Evolutionary conservation across 805 yeast genomes (phyloP).

Genomic region (Myxozyma udenii): DNA sequence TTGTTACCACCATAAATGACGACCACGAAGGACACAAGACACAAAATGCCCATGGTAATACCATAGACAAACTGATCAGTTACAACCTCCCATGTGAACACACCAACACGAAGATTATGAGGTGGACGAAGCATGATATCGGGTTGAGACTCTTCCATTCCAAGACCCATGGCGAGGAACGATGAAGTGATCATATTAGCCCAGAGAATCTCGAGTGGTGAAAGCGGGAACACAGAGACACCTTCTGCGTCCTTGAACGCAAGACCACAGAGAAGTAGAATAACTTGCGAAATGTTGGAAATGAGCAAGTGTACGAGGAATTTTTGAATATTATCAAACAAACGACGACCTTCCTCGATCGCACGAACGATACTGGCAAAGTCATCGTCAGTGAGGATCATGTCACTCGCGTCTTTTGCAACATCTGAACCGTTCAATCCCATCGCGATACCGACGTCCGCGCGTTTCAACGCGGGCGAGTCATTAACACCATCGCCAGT

Average conservation of each 20-base stretch:
- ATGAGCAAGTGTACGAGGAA: conserved; percentile 71
- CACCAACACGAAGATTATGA: conserved; percentile 51
- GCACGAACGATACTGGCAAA: conserved; percentile 77
- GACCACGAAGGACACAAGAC: conserved; percentile 64
- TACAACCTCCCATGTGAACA: conserved; percentile 66
- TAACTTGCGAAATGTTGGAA: conserved; percentile 69
- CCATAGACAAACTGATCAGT: conserved; percentile 73
- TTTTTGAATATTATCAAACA: conserved; percentile 74
- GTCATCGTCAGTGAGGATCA: conserved; percentile 73
- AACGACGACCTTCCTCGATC: conserved; percentile 77
- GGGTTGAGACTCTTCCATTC: conserved; percentile 62
- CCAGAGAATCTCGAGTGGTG: conserved; percentile 81
- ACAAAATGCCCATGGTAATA: conserved; percentile 59
- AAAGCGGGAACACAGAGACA: conserved; percentile 74
- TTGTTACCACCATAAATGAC: conserved; percentile 62
- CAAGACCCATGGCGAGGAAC: conserved; percentile 82
- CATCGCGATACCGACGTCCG: conserved; percentile 84
- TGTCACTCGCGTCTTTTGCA: conserved; percentile 77
- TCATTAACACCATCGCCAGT: conserved; percentile 84
- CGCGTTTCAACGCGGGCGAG: conserved; percentile 70
- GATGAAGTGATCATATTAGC: conserved; percentile 74
- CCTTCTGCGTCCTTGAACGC: conserved; percentile 63
- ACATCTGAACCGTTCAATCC: conserved; percentile 79
- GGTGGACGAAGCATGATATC: conserved; percentile 68
- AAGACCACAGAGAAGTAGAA: conserved; percentile 66